These are phyloP conservation scores for Rehmannia glutinosa DNA, from an alignment of 257 asterid genomes.

Conservation along the genomic window DNA sequence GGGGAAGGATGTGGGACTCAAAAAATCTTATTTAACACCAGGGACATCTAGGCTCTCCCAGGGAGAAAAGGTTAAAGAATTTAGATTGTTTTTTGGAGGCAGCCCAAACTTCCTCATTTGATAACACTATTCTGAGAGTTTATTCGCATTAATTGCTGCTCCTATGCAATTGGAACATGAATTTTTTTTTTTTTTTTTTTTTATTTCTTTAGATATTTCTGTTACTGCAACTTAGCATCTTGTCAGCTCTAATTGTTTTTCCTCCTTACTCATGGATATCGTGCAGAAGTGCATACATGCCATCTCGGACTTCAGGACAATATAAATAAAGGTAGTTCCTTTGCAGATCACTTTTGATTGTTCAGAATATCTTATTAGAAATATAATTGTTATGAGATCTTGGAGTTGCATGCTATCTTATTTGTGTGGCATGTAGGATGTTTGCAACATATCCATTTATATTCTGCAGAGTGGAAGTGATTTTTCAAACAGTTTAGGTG, in stretches of 20 bases:
- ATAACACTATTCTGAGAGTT: neutral
- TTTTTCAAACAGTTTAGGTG: neutral
- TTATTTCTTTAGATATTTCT: neutral
- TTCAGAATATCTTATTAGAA: neutral
- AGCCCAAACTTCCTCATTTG: neutral
- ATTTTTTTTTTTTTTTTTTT: neutral
- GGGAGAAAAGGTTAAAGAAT: neutral
- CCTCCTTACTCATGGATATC: slow-evolving; percentile 28
- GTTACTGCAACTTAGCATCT: slow-evolving; percentile 1
- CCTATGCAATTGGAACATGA: neutral
- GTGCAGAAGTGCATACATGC: slow-evolving; percentile 76
- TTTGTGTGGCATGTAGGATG: neutral
- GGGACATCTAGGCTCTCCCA: neutral
- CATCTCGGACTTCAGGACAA: slow-evolving; percentile 64
- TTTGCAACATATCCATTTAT: neutral
- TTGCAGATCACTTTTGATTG: neutral
- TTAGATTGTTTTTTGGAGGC: neutral
- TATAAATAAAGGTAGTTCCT: slow-evolving; percentile 43
- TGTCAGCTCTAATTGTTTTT: slow-evolving; percentile 10
- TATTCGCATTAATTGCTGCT: neutral
- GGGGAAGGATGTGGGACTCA: no score
- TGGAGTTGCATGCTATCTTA: neutral
- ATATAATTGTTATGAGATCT: neutral
- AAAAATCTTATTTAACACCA: neutral
- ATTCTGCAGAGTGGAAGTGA: neutral